phyloP scores from a whole-genome alignment of 208 protist genomes.

The Trypanosoma conorhini region DNA sequence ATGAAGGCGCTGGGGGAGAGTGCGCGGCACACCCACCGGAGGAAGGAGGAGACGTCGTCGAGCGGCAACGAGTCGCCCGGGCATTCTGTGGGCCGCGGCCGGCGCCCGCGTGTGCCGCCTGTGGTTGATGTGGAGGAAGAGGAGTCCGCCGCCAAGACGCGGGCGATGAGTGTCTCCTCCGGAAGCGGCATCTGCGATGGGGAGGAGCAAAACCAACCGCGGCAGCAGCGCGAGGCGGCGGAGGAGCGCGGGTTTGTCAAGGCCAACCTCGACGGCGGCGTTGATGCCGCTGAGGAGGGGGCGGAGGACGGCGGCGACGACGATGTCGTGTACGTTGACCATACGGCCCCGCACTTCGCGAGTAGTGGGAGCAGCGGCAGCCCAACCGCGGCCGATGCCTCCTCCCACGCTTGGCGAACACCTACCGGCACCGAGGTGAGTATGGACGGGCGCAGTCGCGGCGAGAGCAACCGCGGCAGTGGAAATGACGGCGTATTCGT shows the following conservation, averaged over 20 bases:
- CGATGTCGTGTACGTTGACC: conserved; percentile 24
- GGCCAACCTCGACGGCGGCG: background rate
- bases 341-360: background rate
- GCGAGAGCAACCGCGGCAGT: background rate
- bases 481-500: background rate
- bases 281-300: conserved; percentile 13
- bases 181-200: background rate
- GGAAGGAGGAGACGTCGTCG: background rate
- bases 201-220: background rate
- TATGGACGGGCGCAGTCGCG: background rate
- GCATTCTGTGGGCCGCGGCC: background rate
- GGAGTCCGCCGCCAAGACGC: background rate
- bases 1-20: conserved; percentile 4
- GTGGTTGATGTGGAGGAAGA: conserved; percentile 20
- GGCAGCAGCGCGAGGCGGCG: background rate
- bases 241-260: background rate
- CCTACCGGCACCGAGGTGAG: background rate
- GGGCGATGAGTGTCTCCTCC: conserved; percentile 12
- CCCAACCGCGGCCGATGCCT: background rate
- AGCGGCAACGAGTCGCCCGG: conserved; percentile 8
- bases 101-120: background rate
- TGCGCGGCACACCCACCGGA: background rate
- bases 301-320: too few relatives aligned
- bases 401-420: background rate
- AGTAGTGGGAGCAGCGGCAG: conserved; percentile 1